These are phyloP conservation scores for Porogramme epimiltina DNA, from an alignment of 1,284 basidiomycete genomes.

Conservation along the genomic window DNA sequence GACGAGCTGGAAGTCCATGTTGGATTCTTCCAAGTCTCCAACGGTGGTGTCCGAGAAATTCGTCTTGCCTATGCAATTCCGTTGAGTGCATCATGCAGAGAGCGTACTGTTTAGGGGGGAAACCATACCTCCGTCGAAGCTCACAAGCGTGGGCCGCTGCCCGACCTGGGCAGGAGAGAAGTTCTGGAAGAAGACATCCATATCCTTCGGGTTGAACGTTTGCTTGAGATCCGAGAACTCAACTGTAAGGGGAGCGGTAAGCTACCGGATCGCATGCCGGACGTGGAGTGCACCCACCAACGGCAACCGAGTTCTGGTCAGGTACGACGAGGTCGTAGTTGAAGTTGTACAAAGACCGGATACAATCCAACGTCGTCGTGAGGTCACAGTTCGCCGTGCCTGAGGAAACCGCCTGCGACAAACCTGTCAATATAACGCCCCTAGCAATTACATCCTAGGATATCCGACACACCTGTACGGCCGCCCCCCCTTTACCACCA, in stretches of 20 bases:
- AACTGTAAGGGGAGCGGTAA: constrained; percentile 43
- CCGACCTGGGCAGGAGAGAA: constrained; percentile 36
- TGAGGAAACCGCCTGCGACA: background rate
- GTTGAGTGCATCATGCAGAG: constrained; percentile 40
- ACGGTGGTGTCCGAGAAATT: constrained; percentile 10
- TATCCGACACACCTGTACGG: too few species aligned
- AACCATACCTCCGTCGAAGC: constrained; percentile 47
- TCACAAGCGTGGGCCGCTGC: constrained; percentile 19
- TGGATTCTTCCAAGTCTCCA: constrained; percentile 46
- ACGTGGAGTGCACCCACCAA: constrained; percentile 16
- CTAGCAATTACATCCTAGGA: too few species aligned
- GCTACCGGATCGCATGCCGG: constrained; percentile 9
- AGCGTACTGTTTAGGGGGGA: constrained; percentile 29
- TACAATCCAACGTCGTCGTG: constrained; percentile 13
- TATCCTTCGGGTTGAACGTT: constrained; percentile 42
- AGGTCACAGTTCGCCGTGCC: constrained; percentile 14
- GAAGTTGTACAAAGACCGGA: constrained; percentile 22
- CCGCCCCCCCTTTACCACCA: background rate
- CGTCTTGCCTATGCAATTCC: constrained; percentile 33
- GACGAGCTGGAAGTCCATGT: constrained; percentile 53
- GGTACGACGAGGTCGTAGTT: constrained; percentile 9
- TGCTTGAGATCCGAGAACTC: constrained; percentile 48
- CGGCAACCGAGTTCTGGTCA: constrained; percentile 14
- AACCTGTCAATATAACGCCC: too few species aligned
- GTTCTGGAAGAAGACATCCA: constrained; percentile 43